phyloP scores from a whole-genome alignment of 2,329 filamentous ascomycete species.

The Aspergillus sp. region DNA sequence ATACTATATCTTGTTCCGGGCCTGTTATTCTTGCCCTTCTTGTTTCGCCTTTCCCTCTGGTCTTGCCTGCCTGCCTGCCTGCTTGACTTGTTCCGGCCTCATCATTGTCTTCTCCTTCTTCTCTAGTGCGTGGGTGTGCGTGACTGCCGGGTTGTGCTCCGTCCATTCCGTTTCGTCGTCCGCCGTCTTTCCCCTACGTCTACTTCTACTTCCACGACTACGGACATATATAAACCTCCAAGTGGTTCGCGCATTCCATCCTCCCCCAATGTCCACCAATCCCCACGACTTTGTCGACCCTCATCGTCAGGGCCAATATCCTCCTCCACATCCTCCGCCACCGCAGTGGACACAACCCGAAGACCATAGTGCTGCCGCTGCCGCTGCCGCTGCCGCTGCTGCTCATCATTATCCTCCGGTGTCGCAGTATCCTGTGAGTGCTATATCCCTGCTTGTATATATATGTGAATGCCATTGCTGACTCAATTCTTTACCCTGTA shows the following conservation, averaged over 20 bases:
- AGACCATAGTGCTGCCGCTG: conserved; percentile 28
- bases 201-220: neutral
- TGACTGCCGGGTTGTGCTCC: conserved; percentile 4
- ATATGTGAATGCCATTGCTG: conserved; percentile 2
- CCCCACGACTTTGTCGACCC: conserved; percentile 34
- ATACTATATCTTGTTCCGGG: neutral
- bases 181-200: conserved; percentile 14
- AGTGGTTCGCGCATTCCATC: neutral
- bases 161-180: conserved; percentile 14
- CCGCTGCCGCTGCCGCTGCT: conserved; percentile 11
- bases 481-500: conserved; percentile 5
- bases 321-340: conserved; percentile 34
- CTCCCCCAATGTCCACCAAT: conserved; percentile 35
- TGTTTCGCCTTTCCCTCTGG: neutral
- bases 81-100: neutral
- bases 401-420: conserved; percentile 26
- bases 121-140: too few relatives aligned
- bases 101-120: too few relatives aligned
- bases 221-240: neutral
- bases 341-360: conserved; percentile 34
- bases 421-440: conserved; percentile 32
- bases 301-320: conserved; percentile 40
- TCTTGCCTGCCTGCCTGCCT: conserved; percentile 7
- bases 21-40: neutral
- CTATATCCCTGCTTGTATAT: conserved; percentile 5